phyloP scores from a whole-genome alignment of 495 filamentous ascomycete species.

The Echria macrotheca region DNA sequence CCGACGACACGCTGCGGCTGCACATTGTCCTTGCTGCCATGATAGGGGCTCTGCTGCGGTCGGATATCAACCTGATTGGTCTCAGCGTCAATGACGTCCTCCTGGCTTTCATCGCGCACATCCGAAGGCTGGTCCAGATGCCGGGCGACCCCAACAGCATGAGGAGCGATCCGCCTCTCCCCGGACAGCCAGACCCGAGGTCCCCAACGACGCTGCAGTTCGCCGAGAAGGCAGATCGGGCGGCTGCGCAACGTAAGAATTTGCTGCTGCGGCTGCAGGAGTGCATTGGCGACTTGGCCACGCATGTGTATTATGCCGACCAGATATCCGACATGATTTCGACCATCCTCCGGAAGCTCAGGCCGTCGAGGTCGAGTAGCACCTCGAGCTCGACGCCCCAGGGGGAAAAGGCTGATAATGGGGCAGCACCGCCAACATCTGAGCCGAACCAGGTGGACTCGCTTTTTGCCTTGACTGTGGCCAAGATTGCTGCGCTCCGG shows the following conservation, averaged over 20 bases:
- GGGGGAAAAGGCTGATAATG: slow-evolving; percentile 34
- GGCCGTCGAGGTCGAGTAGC: slow-evolving; percentile 48
- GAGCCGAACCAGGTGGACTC: slow-evolving; percentile 42
- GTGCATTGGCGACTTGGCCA: slow-evolving; percentile 80
- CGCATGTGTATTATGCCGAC: slow-evolving; percentile 90
- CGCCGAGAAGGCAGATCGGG: slow-evolving; percentile 21
- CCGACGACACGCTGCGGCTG: slow-evolving; percentile 59
- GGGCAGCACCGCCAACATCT: slow-evolving; percentile 20
- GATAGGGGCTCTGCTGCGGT: slow-evolving; percentile 73
- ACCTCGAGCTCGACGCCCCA: slow-evolving; percentile 32
- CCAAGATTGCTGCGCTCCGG: slow-evolving; percentile 69
- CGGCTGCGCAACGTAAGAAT: slow-evolving; percentile 36
- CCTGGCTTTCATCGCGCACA: slow-evolving; percentile 72
- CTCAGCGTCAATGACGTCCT: slow-evolving; percentile 90
- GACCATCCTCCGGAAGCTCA: slow-evolving; percentile 69
- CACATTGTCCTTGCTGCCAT: slow-evolving; percentile 69
- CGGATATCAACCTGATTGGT: slow-evolving; percentile 86
- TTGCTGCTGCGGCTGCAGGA: slow-evolving; percentile 63
- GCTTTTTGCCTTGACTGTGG: slow-evolving; percentile 68
- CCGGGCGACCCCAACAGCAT: slow-evolving; percentile 44
- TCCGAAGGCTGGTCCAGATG: slow-evolving; percentile 64
- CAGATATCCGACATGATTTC: slow-evolving; percentile 89
- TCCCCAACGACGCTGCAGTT: slow-evolving; percentile 21
- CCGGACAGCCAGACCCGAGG: slow-evolving; percentile 23
- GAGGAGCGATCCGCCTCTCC: slow-evolving; percentile 24